Conservation (phyloP, 2,329 filamentous ascomycete genomes). For the Colletotrichum cuscutae region DNA sequence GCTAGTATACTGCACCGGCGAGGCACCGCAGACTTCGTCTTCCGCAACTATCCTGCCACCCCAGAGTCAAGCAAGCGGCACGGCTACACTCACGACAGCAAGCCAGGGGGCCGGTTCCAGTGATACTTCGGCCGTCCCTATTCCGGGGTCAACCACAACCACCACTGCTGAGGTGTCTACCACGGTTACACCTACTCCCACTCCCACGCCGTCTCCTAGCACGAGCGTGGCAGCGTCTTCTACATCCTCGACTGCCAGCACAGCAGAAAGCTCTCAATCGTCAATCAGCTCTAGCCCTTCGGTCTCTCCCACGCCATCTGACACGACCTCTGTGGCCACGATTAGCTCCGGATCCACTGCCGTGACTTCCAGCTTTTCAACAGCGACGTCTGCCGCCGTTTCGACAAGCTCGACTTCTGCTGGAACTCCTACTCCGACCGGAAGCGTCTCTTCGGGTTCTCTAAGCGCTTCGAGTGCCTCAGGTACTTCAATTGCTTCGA, state of each 20-base stretch:
- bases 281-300: too few relatives aligned
- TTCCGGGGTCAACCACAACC: conserved; percentile 15
- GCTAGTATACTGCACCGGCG: conserved; percentile 55
- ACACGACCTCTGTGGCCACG: not conserved
- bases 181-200: not conserved
- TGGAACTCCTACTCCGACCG: not conserved
- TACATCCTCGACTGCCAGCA: not conserved
- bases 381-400: not conserved
- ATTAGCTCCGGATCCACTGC: not conserved
- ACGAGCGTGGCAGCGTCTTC: conserved; percentile 20
- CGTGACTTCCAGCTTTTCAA: not conserved
- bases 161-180: conserved; percentile 2
- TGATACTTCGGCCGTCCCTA: conserved; percentile 23
- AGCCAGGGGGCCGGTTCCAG: conserved; percentile 13
- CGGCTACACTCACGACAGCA: conserved; percentile 33
- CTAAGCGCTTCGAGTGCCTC: not conserved
- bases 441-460: not conserved
- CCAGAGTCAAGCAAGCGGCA: conserved; percentile 38
- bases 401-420: not conserved
- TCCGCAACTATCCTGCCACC: conserved; percentile 42
- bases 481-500: too few relatives aligned
- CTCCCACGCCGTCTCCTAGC: not conserved
- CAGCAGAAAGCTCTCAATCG: not conserved
- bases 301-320: not conserved
- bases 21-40: conserved; percentile 33